Evolutionary conservation across 345 rosid species (phyloP).

Genomic region (Salix koriyanagi): DNA sequence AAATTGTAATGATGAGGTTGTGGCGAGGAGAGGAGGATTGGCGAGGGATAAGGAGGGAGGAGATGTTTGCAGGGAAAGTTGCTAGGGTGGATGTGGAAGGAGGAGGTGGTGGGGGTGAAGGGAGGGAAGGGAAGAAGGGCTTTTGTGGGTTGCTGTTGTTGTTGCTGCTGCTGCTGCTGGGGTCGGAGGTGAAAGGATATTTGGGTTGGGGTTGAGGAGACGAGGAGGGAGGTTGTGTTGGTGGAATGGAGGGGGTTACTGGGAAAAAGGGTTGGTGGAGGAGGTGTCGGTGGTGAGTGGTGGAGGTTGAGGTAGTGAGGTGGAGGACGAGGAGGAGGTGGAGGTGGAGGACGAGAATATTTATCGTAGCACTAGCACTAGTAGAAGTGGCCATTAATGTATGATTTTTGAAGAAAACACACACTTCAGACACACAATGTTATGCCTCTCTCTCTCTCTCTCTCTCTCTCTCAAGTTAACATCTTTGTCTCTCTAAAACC

Average conservation of each 20-base stretch:
- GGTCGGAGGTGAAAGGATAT: conserved; percentile 16
- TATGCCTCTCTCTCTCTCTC: too few species aligned
- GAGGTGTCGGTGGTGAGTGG: conserved; percentile 12
- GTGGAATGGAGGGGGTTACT: neutral
- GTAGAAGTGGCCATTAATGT: neutral
- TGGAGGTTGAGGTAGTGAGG: neutral
- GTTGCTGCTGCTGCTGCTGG: neutral
- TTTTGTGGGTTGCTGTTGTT: conserved; percentile 1
- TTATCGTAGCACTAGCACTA: neutral
- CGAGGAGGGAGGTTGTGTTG: conserved; percentile 6
- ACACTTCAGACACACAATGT: too few species aligned
- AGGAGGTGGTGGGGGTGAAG: conserved; percentile 30
- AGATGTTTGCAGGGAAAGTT: conserved; percentile 89
- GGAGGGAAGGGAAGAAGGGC: conserved; percentile 15
- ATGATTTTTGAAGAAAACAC: neutral
- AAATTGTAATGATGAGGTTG: conserved; percentile 31
- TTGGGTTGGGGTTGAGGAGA: conserved; percentile 17
- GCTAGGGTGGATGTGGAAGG: conserved; percentile 39
- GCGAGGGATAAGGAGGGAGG: conserved; percentile 65
- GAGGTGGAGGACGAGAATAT: neutral
- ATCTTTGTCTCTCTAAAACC: neutral
- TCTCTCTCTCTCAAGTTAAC: neutral
- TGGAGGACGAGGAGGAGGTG: neutral
- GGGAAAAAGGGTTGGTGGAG: conserved; percentile 29
- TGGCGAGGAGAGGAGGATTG: conserved; percentile 21